Conservation (phyloP, 805 yeast species). For the Ogataea wickerhamii region DNA sequence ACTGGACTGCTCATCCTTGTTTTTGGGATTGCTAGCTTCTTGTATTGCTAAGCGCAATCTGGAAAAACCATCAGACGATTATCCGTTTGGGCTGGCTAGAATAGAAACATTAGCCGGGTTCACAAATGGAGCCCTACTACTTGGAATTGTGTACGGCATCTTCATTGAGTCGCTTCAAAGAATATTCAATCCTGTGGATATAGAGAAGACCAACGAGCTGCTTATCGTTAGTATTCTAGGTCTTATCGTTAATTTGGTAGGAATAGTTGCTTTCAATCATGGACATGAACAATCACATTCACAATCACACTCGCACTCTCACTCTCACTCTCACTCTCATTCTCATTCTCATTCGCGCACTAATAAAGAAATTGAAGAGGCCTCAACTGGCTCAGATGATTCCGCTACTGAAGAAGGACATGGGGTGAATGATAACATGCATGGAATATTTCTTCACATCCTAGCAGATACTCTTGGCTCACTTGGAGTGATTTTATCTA, state of each 20-base stretch:
- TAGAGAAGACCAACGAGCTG: constrained; percentile 79
- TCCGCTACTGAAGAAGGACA: constrained; percentile 40
- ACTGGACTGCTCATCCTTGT: constrained; percentile 85
- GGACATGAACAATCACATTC: constrained; percentile 56
- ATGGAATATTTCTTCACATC: constrained; percentile 90
- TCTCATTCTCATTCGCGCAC: constrained; percentile 23
- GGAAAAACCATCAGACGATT: constrained; percentile 36
- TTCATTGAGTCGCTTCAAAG: constrained; percentile 84
- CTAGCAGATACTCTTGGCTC: constrained; percentile 96
- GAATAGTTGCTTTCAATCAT: constrained; percentile 91
- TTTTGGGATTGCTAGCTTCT: constrained; percentile 89
- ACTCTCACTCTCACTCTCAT: constrained; percentile 24
- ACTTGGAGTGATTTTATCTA: constrained; percentile 92
- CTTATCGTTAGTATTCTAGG: constrained; percentile 84
- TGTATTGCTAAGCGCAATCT: constrained; percentile 31
- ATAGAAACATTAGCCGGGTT: constrained; percentile 93
- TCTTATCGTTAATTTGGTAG: constrained; percentile 81
- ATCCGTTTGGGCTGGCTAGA: constrained; percentile 81
- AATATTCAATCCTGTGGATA: constrained; percentile 67
- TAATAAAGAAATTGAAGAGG: background rate
- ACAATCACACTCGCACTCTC: constrained; percentile 23
- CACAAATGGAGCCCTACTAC: constrained; percentile 82
- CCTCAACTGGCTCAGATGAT: constrained; percentile 32
- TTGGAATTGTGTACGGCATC: constrained; percentile 88
- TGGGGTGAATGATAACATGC: constrained; percentile 63